A percentile compares a stretch with the other conserved stretches of the same genome.
These are phyloP conservation scores for Theileria parva DNA, from an alignment of 169 alveolate species.

Conservation along the genomic window DNA sequence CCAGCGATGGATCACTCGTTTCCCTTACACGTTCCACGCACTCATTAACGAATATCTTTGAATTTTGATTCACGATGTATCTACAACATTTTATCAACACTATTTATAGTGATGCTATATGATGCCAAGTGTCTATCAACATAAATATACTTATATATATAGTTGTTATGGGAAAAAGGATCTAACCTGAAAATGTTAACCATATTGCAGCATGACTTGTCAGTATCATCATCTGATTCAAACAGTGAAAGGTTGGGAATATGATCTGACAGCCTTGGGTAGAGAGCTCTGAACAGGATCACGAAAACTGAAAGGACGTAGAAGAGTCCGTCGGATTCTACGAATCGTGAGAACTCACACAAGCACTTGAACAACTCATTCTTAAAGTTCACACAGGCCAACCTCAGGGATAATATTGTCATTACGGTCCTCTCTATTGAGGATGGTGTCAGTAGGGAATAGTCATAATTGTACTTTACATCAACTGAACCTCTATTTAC, in stretches of 20 bases:
- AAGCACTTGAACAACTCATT: constrained; percentile 18
- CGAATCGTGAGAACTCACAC: constrained; percentile 7
- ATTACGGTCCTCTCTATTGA: constrained; percentile 5
- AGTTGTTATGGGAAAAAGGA: background rate
- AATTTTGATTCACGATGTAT: constrained; percentile 13
- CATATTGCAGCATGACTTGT: background rate
- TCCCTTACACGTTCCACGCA: constrained; percentile 10
- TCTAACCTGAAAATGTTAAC: constrained; percentile 15
- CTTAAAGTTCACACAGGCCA: background rate
- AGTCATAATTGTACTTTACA: background rate
- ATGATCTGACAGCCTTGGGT: constrained; percentile 7
- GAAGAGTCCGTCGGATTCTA: background rate
- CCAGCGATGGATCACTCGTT: background rate
- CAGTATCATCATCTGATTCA: background rate
- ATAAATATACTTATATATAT: background rate
- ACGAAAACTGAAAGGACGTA: constrained; percentile 15
- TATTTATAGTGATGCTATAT: too few relatives aligned
- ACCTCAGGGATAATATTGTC: background rate
- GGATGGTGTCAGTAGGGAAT: constrained; percentile 19
- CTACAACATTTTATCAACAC: background rate
- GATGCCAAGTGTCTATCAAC: too few relatives aligned
- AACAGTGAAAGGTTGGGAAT: background rate
- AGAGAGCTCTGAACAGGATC: constrained; percentile 5
- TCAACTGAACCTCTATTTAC: background rate
- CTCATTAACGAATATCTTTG: background rate